Evolutionary conservation across 176 grass and related monocot species (phyloP).

Genomic region (Leersia perrieri): DNA sequence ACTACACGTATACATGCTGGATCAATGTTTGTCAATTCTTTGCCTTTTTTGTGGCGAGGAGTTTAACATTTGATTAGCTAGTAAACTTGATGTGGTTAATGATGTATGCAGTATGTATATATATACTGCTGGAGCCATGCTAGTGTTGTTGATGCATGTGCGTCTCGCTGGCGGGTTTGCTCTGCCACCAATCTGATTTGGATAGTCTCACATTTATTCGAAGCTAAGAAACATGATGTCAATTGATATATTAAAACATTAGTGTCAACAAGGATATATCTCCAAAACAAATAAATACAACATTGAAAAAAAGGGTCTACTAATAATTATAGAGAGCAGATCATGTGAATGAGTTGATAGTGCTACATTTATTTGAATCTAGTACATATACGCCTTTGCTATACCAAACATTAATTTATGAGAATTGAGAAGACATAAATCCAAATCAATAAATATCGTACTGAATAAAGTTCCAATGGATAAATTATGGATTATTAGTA

Average conservation of each 20-base stretch:
- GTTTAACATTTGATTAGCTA: too few species aligned
- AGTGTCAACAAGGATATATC: neutral
- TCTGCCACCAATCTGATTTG: neutral
- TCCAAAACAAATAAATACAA: neutral
- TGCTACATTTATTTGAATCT: neutral
- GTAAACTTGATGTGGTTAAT: too few species aligned
- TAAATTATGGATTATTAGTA: neutral
- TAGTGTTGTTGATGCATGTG: too few species aligned
- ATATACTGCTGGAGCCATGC: too few species aligned
- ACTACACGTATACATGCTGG: neutral
- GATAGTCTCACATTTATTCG: neutral
- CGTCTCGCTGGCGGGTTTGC: too few species aligned
- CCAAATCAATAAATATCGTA: neutral
- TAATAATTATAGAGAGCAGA: neutral
- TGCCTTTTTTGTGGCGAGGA: neutral
- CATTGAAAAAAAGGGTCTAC: neutral
- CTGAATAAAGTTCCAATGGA: neutral
- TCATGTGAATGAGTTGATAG: neutral
- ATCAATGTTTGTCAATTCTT: neutral
- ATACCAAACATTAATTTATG: neutral
- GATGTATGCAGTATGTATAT: too few species aligned
- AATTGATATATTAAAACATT: neutral
- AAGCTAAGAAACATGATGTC: neutral
- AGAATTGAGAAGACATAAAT: neutral
- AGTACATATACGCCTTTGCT: too few species aligned